Evolutionary conservation across 2,329 filamentous ascomycete genomes (phyloP).

Genomic region (Trichoderma citrinoviride): DNA sequence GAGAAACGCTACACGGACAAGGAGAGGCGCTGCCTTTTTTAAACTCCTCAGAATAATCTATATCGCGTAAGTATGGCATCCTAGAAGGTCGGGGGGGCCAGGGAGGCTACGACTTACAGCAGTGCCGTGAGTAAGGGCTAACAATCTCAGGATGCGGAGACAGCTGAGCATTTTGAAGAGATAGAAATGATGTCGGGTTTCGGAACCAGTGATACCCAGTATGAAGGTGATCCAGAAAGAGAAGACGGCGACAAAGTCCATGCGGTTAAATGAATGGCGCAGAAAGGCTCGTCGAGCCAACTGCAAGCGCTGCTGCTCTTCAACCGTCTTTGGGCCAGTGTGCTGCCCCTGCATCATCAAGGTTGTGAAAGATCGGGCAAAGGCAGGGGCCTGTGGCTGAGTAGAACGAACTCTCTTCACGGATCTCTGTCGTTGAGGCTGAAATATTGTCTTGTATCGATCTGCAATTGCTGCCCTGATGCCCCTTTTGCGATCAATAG

Average conservation of each 20-base stretch:
- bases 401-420: constrained; percentile 52
- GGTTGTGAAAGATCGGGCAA: constrained; percentile 77
- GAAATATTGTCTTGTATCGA: constrained; percentile 76
- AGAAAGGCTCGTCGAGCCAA: constrained; percentile 89
- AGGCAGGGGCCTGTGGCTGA: constrained; percentile 57
- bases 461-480: constrained; percentile 70
- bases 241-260: constrained; percentile 93
- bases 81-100: neutral
- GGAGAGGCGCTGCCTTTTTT: constrained; percentile 88
- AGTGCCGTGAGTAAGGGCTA: constrained; percentile 90
- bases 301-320: constrained; percentile 77
- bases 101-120: constrained; percentile 55
- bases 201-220: constrained; percentile 66
- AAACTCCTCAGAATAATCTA: constrained; percentile 90
- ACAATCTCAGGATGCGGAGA: constrained; percentile 84
- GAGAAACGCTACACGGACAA: constrained; percentile 90
- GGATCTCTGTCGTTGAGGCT: constrained; percentile 72
- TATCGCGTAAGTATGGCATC: constrained; percentile 20
- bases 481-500: constrained; percentile 75
- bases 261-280: constrained; percentile 89
- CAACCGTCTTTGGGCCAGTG: constrained; percentile 59
- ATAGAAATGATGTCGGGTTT: constrained; percentile 70
- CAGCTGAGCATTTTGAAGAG: constrained; percentile 97
- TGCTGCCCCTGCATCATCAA: constrained; percentile 66
- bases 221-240: constrained; percentile 91